phyloP scores from a whole-genome alignment of 345 rosid genomes.

The Brassica carinata region DNA sequence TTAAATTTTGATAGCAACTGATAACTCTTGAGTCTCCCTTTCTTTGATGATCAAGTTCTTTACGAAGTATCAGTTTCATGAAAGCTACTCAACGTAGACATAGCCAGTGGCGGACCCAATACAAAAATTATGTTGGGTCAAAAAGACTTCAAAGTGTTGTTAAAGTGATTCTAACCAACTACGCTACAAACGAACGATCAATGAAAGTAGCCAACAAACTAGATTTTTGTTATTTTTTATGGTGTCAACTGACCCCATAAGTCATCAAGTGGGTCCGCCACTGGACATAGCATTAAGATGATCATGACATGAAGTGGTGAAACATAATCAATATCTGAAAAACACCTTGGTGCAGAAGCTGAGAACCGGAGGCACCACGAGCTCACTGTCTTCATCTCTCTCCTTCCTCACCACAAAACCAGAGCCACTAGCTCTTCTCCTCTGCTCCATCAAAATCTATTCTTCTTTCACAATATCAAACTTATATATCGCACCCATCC shows the following conservation, averaged over 20 bases:
- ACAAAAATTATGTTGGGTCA: no score
- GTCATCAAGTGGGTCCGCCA: no score
- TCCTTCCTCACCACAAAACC: conserved; percentile 40
- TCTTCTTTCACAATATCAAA: conserved; percentile 71
- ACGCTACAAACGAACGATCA: no score
- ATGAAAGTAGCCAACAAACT: no score
- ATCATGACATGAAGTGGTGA: conserved; percentile 1
- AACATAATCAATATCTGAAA: neutral
- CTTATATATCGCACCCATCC: neutral
- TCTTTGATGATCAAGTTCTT: neutral
- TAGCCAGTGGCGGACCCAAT: no score
- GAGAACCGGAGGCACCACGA: conserved; percentile 62
- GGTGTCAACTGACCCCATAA: no score
- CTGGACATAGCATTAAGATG: neutral
- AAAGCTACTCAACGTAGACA: neutral
- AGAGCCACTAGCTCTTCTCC: conserved; percentile 48
- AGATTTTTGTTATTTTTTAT: no score
- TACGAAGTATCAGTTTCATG: neutral
- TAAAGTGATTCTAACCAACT: no score
- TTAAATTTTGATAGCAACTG: neutral
- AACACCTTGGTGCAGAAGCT: no score
- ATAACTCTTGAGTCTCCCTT: neutral
- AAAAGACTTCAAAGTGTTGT: no score
- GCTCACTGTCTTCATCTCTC: conserved; percentile 73
- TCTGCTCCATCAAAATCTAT: conserved; percentile 62